Evolutionary conservation across 2,329 filamentous ascomycete genomes (phyloP).

Genomic region (Trichophyton rubrum): DNA sequence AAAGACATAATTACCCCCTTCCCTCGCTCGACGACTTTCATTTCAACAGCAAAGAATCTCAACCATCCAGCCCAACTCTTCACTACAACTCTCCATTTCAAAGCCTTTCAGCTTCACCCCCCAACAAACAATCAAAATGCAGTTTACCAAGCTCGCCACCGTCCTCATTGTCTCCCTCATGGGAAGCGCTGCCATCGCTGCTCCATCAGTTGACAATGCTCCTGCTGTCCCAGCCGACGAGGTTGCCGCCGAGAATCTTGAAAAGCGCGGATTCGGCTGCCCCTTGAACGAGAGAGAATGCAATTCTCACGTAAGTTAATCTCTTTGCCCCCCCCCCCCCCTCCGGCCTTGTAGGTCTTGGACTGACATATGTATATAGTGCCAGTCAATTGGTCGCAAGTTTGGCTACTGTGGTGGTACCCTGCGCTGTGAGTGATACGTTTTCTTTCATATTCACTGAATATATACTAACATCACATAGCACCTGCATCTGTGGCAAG

Average conservation of each 20-base stretch:
- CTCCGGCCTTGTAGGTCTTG: neutral
- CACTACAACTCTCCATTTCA: neutral
- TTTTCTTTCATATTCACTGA: neutral
- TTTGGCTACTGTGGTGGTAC: neutral
- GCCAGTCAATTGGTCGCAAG: neutral
- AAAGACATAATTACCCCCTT: neutral
- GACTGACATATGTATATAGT: neutral
- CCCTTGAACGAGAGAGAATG: neutral
- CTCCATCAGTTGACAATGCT: neutral
- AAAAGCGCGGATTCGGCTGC: neutral
- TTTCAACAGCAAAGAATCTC: neutral
- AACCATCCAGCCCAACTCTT: neutral
- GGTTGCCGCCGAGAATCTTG: neutral
- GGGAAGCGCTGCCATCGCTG: neutral
- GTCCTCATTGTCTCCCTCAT: neutral
- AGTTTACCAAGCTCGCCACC: neutral
- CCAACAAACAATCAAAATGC: neutral
- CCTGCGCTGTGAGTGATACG: neutral
- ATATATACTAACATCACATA: neutral
- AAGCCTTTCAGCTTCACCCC: neutral
- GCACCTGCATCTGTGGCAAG: neutral
- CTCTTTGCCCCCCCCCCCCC: no score
- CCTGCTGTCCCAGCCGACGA: neutral
- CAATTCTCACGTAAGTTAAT: neutral
- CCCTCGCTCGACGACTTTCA: neutral